Evolutionary conservation across 2,329 filamentous ascomycete genomes (phyloP).

Genomic region (Arthrobotrys megalospora): DNA sequence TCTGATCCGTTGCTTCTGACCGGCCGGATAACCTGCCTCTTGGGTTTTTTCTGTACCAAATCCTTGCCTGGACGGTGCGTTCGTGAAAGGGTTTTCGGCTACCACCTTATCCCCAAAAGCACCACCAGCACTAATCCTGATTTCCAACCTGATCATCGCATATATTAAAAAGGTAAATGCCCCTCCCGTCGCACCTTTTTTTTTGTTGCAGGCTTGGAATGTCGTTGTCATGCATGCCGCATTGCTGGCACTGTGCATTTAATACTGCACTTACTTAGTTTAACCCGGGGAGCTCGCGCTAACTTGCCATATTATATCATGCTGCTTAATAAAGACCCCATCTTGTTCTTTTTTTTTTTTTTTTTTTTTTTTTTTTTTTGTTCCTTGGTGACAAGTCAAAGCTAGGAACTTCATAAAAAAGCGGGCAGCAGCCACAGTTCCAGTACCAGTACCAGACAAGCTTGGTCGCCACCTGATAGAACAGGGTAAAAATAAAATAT

Average conservation of each 20-base stretch:
- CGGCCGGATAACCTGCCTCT: constrained; percentile 48
- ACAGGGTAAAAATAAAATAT: constrained; percentile 46
- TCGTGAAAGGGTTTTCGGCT: constrained; percentile 30
- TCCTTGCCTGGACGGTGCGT: constrained; percentile 43
- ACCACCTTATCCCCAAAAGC: constrained; percentile 18
- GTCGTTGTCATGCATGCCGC: constrained; percentile 54
- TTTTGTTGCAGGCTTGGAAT: constrained; percentile 42
- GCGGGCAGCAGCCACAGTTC: constrained; percentile 44
- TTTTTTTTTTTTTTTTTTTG: constrained; percentile 34
- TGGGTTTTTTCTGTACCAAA: constrained; percentile 9
- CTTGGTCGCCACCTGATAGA: constrained; percentile 35
- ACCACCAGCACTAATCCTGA: constrained; percentile 43
- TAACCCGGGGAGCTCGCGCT: constrained; percentile 53
- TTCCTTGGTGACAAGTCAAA: constrained; percentile 19
- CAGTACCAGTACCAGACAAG: constrained; percentile 22
- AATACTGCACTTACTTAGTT: constrained; percentile 43
- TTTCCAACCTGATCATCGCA: constrained; percentile 48
- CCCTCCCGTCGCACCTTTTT: constrained; percentile 53
- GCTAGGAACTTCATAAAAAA: constrained; percentile 24
- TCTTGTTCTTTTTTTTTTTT: constrained; percentile 28
- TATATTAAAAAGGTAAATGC: constrained; percentile 60
- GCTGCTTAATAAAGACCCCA: constrained; percentile 46
- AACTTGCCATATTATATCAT: constrained; percentile 50
- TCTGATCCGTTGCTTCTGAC: constrained; percentile 46
- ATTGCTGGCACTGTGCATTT: constrained; percentile 49